Percentiles rank a stretch among this genome's conserved stretches.
Conservation (phyloP, 2,329 filamentous ascomycete species). For the Aspergillus sojae region DNA sequence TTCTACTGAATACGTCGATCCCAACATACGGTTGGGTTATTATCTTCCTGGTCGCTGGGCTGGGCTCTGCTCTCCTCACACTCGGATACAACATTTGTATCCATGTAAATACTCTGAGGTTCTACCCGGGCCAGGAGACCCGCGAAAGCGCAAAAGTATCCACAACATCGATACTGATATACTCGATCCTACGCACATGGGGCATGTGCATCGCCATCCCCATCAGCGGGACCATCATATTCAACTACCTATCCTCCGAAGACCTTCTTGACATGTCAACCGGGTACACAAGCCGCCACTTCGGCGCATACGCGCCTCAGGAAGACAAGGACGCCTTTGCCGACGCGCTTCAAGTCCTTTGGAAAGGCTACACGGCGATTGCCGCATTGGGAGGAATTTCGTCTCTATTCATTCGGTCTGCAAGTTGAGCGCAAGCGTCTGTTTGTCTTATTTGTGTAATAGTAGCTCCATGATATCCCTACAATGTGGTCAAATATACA, state of each 20-base stretch:
- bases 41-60: slow-evolving; percentile 41
- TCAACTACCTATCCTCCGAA: slow-evolving; percentile 39
- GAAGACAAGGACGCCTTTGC: slow-evolving; percentile 22
- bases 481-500: background rate
- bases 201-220: slow-evolving; percentile 51
- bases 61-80: slow-evolving; percentile 48
- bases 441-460: background rate
- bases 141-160: background rate
- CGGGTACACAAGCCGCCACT: background rate
- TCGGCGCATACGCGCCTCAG: slow-evolving; percentile 1
- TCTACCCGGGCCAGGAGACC: background rate
- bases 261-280: background rate
- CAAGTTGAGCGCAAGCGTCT: background rate
- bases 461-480: background rate
- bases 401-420: slow-evolving; percentile 2
- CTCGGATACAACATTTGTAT: slow-evolving; percentile 41
- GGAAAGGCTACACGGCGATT: slow-evolving; percentile 30
- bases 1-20: slow-evolving; percentile 40
- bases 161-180: slow-evolving; percentile 37
- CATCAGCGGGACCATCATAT: slow-evolving; percentile 43
- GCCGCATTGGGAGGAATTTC: slow-evolving; percentile 27
- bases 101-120: slow-evolving; percentile 27
- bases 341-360: slow-evolving; percentile 27
- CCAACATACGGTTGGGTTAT: slow-evolving; percentile 39
- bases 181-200: slow-evolving; percentile 42